Evolutionary conservation across 441 rosid species (phyloP).

Genomic region (Croton laevigatus): DNA sequence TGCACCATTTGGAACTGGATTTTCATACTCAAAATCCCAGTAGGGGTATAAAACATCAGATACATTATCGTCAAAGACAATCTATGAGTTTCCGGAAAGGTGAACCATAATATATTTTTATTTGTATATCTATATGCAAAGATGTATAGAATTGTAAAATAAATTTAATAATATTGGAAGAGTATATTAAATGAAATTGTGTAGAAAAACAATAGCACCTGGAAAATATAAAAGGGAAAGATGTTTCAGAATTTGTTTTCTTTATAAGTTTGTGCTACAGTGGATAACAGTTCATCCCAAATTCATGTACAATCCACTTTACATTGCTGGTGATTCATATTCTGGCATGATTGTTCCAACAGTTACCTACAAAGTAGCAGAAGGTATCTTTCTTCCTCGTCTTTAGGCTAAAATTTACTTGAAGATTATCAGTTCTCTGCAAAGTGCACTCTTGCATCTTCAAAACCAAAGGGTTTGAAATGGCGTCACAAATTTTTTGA

Average conservation of each 20-base stretch:
- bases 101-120: neutral
- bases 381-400: neutral
- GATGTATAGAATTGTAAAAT: neutral
- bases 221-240: no score
- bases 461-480: conserved; percentile 17
- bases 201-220: no score
- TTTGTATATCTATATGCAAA: neutral
- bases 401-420: conserved; percentile 3
- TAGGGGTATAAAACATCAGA: conserved; percentile 31
- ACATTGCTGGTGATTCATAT: conserved; percentile 36
- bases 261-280: conserved; percentile 21
- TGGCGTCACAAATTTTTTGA: conserved; percentile 19
- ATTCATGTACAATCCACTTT: conserved; percentile 25
- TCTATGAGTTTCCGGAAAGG: conserved; percentile 36
- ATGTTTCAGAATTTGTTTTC: neutral
- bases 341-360: conserved; percentile 36
- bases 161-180: no score
- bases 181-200: no score
- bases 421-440: neutral
- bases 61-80: conserved; percentile 18
- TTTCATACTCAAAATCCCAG: conserved; percentile 34
- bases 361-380: conserved; percentile 16
- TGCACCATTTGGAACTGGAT: conserved; percentile 38
- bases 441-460: conserved; percentile 14
- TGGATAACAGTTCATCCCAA: conserved; percentile 31